Evolutionary conservation across 805 yeast species (phyloP), one percentile per base, ranked within the genome.

Genomic region (Priceomyces fermenticarens): DNA sequence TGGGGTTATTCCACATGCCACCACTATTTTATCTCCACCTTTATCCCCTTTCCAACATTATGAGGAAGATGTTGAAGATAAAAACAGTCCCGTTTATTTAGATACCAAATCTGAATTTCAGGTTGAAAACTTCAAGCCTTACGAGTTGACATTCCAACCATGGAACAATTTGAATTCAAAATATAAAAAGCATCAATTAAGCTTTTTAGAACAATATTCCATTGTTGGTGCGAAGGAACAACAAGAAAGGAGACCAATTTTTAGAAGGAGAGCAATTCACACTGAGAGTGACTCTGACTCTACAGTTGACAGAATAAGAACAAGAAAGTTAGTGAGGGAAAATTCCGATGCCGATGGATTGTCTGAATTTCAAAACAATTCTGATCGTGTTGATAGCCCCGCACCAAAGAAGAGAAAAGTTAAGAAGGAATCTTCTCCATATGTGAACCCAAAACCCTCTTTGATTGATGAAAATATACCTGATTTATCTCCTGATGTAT

Each of bases 401-500:
- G 41, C 62, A 55, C 60, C 77, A 38, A 68, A 68, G 51, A 71
- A 72, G 68, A 65, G 65, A 51, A 72, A 65, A 48, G 56, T 58
- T 15, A 63, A 69, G 43, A 62, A 54, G 35, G 62, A 58, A 26
- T 39, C 58, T 1, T 47, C 74, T 20, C 62, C 75, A 1, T 60
- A 74, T 32, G 65, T 73, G 14, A 52, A 58, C 12, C 67, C 69
- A 31, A 72, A 67, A 44, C 76, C 77, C 36, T 68, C 75, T n/a
- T 73, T 73, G 42, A 74, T 75, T 42, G 87, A 86, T 73, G 85
- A 81, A 57, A 66, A 80, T 20, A 66, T 90, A 41, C 89, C 89
- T 29, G 96, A 89, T 62, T 88, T 73, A 62, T 80, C 88, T n/a
- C 97, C 97, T 3, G 72, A 85, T 13, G 50, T 78, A 10, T 54